phyloP scores from a whole-genome alignment of 2,329 filamentous ascomycete species.

The Ascochyta fabae region DNA sequence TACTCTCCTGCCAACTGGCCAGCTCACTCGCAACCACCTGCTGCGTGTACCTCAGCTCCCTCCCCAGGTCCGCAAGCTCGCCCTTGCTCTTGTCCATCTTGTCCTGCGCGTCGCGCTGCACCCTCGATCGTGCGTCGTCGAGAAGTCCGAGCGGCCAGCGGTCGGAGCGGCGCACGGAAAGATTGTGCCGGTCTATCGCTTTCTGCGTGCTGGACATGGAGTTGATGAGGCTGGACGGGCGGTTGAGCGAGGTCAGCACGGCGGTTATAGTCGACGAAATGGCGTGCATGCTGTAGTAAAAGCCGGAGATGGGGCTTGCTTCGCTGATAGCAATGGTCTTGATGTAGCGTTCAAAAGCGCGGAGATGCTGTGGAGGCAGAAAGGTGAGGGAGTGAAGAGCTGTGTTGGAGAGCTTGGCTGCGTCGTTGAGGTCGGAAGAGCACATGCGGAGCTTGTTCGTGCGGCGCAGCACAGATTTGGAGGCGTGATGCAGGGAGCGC shows the following conservation, averaged over 20 bases:
- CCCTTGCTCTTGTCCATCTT: slow-evolving; percentile 73
- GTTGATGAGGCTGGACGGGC: slow-evolving; percentile 78
- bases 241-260: slow-evolving; percentile 77
- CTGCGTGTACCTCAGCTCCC: slow-evolving; percentile 88
- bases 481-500: slow-evolving; percentile 81
- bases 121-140: slow-evolving; percentile 83
- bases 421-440: slow-evolving; percentile 71
- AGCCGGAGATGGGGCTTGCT: slow-evolving; percentile 72
- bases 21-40: slow-evolving; percentile 90
- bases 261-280: slow-evolving; percentile 86
- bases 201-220: slow-evolving; percentile 77
- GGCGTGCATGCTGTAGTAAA: slow-evolving; percentile 78
- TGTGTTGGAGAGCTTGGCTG: slow-evolving; percentile 61
- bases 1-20: slow-evolving; percentile 91
- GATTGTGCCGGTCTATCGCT: slow-evolving; percentile 78
- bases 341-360: slow-evolving; percentile 76
- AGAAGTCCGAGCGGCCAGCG: slow-evolving; percentile 82
- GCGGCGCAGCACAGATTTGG: slow-evolving; percentile 80
- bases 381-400: slow-evolving; percentile 65
- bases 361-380: slow-evolving; percentile 70
- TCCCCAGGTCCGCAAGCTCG: slow-evolving; percentile 76
- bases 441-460: slow-evolving; percentile 75
- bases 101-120: slow-evolving; percentile 83
- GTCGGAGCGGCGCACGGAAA: slow-evolving; percentile 74
- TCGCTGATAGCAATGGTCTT: slow-evolving; percentile 70